These are phyloP conservation scores for Mimosa pudica DNA, from an alignment of 306 rosid genomes.

Conservation along the genomic window DNA sequence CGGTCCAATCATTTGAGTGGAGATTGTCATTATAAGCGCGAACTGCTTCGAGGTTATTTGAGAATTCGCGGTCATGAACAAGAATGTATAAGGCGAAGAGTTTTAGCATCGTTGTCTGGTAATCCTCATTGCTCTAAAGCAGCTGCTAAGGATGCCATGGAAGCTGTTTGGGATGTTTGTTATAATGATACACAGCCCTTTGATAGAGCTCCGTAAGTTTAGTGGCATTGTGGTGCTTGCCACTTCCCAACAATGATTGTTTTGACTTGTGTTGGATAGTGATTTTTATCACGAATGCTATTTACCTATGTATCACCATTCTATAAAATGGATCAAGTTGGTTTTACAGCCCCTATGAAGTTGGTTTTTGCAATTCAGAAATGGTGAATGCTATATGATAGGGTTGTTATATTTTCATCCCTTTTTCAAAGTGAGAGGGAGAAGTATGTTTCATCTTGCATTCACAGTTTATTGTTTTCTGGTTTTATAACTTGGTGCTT, in stretches of 20 bases:
- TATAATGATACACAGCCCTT: constrained; percentile 1
- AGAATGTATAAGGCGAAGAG: constrained; percentile 86
- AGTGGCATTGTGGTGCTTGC: not conserved
- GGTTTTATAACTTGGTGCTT: not conserved
- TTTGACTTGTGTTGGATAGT: not conserved
- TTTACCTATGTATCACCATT: not conserved
- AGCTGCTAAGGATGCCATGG: constrained; percentile 47
- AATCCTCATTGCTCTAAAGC: constrained; percentile 67
- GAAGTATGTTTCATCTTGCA: not conserved
- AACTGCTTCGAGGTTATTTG: constrained; percentile 62
- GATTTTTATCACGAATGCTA: not conserved
- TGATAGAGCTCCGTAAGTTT: not conserved
- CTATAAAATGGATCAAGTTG: not conserved
- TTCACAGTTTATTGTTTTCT: not conserved
- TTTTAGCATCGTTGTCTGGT: constrained; percentile 58
- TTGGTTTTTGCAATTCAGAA: not conserved
- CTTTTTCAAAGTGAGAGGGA: not conserved
- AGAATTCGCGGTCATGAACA: constrained; percentile 81
- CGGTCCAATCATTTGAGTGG: constrained; percentile 93
- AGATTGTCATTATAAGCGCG: constrained; percentile 91
- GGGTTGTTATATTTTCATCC: not conserved
- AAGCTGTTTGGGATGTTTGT: not conserved
- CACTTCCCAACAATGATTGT: not conserved
- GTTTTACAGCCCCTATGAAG: not conserved
- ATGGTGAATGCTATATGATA: not conserved